Evolutionary conservation across 441 rosid genomes (phyloP), one percentile per base, ranked within the genome.

Genomic region (Populus hybrid): DNA sequence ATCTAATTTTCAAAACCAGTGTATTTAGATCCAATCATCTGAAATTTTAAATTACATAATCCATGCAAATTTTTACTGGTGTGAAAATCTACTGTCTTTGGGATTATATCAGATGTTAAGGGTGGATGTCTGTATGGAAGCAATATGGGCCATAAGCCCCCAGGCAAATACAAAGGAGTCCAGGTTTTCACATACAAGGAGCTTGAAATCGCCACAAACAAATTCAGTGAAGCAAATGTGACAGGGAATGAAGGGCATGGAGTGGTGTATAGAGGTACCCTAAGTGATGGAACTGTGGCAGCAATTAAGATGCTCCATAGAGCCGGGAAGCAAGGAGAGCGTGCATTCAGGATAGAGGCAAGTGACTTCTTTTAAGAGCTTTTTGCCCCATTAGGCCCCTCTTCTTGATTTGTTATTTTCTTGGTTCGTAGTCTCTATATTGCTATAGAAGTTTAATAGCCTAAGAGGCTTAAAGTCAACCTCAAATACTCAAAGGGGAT

Each of bases 161-260:
- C 77, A 50, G 77, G 69, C 32, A 80, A 76, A 71, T 28, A 59
- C 26, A 85, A 38, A 83, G 92, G 90, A 35, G 94, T 88, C n/a
- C 95, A 93, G 78, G 99, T 92, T 75, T 93, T 89, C 84, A 92
- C 99, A 73, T 95, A 88, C 87, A 93, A 82, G 72, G 99, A 93
- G 86, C 85, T 95, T 23, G 96, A 93, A 84, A 74, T 74, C 36
- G 97, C 93, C 16, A 92, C 99, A 3, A 85, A 82, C 16, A 75
- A 73, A 67, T 95, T 95, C 79, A 87, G 80, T 23, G 92, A 87
- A 57, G 90, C 74, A 23, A 91, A 93, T 73, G 88, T 89, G 83
- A 82, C 92, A 0, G 88, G 95, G 46, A 86, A 79, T 61, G 97
- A 92, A 70, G 87, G 83, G 67, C 80, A 80, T 72, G 93, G 97